Evolutionary conservation across 495 filamentous ascomycete species (phyloP).

Genomic region (Penicillium ucsense): DNA sequence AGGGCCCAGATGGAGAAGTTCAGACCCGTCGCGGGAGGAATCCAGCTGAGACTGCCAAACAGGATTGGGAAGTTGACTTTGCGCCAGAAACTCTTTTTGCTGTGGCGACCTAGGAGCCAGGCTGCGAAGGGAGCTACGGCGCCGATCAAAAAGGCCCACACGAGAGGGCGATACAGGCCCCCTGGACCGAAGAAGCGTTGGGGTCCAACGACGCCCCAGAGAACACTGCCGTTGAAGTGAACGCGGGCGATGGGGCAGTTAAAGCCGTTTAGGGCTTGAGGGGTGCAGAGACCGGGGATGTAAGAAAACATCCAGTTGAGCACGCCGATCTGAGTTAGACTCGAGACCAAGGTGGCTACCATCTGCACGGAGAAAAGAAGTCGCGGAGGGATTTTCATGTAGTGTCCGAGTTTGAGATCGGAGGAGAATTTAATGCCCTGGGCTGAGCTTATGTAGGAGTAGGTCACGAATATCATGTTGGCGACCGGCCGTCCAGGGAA

Average conservation of each 20-base stretch:
- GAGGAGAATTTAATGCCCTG: constrained; percentile 42
- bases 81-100: constrained; percentile 33
- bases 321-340: constrained; percentile 70
- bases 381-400: constrained; percentile 87
- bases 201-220: constrained; percentile 84
- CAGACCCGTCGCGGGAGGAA: constrained; percentile 55
- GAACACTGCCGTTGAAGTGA: constrained; percentile 80
- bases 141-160: constrained; percentile 70
- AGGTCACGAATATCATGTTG: constrained; percentile 86
- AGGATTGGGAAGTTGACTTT: constrained; percentile 38
- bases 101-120: constrained; percentile 49
- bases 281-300: constrained; percentile 67
- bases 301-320: constrained; percentile 83
- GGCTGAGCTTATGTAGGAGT: constrained; percentile 50
- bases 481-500: constrained; percentile 79
- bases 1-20: constrained; percentile 33
- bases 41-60: constrained; percentile 49
- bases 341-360: constrained; percentile 67
- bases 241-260: constrained; percentile 81
- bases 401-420: constrained; percentile 66
- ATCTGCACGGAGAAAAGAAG: constrained; percentile 69
- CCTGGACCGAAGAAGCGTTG: constrained; percentile 58
- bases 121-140: constrained; percentile 57
- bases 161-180: constrained; percentile 49
- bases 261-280: constrained; percentile 71